Evolutionary conservation across 2,329 filamentous ascomycete species (phyloP).

Genomic region (Arthrobotrys pseudoclavata): DNA sequence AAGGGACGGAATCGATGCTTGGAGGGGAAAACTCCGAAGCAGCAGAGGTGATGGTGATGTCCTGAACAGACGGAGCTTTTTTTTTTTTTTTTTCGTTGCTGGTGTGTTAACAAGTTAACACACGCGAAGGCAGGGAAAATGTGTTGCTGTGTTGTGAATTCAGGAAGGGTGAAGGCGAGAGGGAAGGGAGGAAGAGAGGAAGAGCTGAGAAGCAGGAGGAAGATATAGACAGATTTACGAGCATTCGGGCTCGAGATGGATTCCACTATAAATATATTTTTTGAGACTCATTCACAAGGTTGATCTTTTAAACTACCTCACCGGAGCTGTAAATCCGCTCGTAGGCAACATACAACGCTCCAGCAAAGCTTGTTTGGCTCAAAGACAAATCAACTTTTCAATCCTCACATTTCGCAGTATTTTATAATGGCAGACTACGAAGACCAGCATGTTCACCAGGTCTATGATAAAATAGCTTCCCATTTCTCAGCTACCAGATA

Average conservation of each 20-base stretch:
- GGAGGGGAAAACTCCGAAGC: slow-evolving; percentile 18
- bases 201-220: neutral
- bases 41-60: slow-evolving; percentile 3
- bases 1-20: neutral
- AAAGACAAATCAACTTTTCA: neutral
- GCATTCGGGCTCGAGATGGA: neutral
- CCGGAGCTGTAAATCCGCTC: too few species aligned
- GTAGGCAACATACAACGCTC: too few species aligned
- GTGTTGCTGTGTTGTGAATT: slow-evolving; percentile 10
- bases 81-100: slow-evolving; percentile 8
- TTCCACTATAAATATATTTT: neutral
- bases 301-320: too few species aligned
- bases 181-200: neutral
- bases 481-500: slow-evolving; percentile 85
- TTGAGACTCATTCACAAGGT: neutral
- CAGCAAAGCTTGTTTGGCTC: slow-evolving; percentile 9
- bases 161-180: neutral
- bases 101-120: slow-evolving; percentile 6
- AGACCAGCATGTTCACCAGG: slow-evolving; percentile 85
- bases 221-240: neutral
- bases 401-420: too few species aligned
- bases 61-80: slow-evolving; percentile 1
- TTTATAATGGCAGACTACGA: slow-evolving; percentile 74
- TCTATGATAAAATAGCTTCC: slow-evolving; percentile 88
- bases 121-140: neutral